A percentile compares a stretch with the other conserved stretches of the same genome.
These are phyloP conservation scores for Xylaria telfairii DNA, from an alignment of 495 filamentous ascomycete genomes.

Conservation along the genomic window DNA sequence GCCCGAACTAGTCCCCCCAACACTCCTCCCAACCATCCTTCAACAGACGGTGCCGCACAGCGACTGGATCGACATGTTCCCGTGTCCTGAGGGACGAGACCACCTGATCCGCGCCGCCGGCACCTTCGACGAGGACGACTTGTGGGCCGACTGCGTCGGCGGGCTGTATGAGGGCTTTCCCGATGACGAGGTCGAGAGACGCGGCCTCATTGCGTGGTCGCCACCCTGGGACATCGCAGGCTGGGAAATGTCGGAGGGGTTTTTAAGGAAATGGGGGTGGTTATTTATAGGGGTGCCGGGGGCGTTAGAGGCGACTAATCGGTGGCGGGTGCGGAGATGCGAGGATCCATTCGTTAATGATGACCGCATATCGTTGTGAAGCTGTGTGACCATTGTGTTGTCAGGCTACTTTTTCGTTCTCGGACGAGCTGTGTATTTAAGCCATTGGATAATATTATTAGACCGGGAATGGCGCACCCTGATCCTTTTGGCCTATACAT, in stretches of 20 bases:
- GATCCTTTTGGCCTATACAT: too few species aligned
- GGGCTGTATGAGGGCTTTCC: constrained; percentile 51
- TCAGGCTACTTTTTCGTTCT: neutral
- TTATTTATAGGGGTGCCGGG: constrained; percentile 43
- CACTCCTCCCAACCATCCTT: constrained; percentile 45
- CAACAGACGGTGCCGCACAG: constrained; percentile 47
- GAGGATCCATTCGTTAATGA: constrained; percentile 41
- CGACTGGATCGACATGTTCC: constrained; percentile 51
- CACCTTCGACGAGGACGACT: constrained; percentile 48
- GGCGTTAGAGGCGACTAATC: constrained; percentile 49
- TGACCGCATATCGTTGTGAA: neutral
- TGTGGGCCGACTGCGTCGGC: constrained; percentile 49
- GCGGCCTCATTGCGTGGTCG: constrained; percentile 49
- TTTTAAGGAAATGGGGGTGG: constrained; percentile 54
- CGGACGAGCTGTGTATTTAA: neutral
- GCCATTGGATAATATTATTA: too few species aligned
- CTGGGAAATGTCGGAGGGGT: constrained; percentile 56
- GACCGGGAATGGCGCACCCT: too few species aligned
- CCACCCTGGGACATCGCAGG: constrained; percentile 48
- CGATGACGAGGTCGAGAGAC: constrained; percentile 42
- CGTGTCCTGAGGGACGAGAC: constrained; percentile 45
- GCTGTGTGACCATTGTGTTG: neutral
- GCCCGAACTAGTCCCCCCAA: constrained; percentile 34
- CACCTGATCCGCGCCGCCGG: constrained; percentile 45
- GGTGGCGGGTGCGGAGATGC: constrained; percentile 48